phyloP scores from a whole-genome alignment of 2,329 filamentous ascomycete genomes.

The Cytospora paraplurivora region DNA sequence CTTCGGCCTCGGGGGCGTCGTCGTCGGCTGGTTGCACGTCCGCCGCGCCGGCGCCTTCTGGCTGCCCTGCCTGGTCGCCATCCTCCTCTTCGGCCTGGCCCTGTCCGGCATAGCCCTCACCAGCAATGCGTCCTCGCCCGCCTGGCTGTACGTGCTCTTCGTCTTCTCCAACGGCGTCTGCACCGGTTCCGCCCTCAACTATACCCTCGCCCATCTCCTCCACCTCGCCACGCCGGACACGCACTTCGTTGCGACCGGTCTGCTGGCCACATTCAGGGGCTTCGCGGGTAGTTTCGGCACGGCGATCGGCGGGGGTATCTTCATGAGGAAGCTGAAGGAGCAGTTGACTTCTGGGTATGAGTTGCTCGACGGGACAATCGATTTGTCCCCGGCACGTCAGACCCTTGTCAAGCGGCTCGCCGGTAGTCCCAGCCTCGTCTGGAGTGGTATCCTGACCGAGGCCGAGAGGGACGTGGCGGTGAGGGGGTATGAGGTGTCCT shows the following conservation, averaged over 20 bases:
- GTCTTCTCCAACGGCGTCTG: slow-evolving; percentile 72
- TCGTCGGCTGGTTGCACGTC: slow-evolving; percentile 77
- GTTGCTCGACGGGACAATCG: slow-evolving; percentile 44
- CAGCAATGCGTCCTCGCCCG: slow-evolving; percentile 54
- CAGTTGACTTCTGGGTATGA: slow-evolving; percentile 61
- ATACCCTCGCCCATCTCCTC: slow-evolving; percentile 77
- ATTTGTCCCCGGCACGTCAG: slow-evolving; percentile 39
- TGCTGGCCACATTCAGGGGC: slow-evolving; percentile 78
- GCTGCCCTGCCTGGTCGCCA: slow-evolving; percentile 60
- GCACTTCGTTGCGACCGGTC: slow-evolving; percentile 74
- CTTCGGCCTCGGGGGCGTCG: slow-evolving; percentile 72
- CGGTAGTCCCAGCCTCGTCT: slow-evolving; percentile 55
- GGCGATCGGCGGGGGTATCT: slow-evolving; percentile 76
- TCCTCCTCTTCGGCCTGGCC: slow-evolving; percentile 62
- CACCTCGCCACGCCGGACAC: slow-evolving; percentile 67
- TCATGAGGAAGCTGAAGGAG: slow-evolving; percentile 61
- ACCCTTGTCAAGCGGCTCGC: slow-evolving; percentile 50
- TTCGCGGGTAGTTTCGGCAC: slow-evolving; percentile 82
- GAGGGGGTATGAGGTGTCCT: slow-evolving; percentile 49
- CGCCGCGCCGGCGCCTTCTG: slow-evolving; percentile 74
- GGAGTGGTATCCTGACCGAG: slow-evolving; percentile 43
- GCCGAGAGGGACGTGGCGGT: slow-evolving; percentile 51
- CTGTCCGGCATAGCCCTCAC: slow-evolving; percentile 58
- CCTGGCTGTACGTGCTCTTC: slow-evolving; percentile 56
- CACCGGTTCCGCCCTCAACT: slow-evolving; percentile 75